Conservation (phyloP, 208 protist genomes). For the Leishmania major region DNA sequence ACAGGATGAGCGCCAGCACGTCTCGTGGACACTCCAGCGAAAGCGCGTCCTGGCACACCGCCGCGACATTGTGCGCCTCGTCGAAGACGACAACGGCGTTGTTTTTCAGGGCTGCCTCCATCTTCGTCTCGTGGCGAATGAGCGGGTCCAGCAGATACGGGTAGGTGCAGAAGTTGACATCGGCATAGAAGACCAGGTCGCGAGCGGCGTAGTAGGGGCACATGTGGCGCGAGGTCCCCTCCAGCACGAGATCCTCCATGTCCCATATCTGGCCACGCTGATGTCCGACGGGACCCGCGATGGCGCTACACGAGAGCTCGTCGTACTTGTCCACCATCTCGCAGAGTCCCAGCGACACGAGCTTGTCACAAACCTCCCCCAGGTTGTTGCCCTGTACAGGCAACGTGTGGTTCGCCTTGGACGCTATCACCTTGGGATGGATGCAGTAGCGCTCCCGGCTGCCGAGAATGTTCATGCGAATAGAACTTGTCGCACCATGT, state of each 20-base stretch:
- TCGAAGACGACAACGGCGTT: conserved; percentile 95
- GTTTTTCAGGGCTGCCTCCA: conserved; percentile 70
- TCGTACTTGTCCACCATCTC: conserved; percentile 61
- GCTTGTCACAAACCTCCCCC: conserved; percentile 83
- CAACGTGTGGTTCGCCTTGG: conserved; percentile 52
- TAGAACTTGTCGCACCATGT: conserved; percentile 26
- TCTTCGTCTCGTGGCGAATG: conserved; percentile 88
- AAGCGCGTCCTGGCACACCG: conserved; percentile 74
- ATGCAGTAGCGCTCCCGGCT: conserved; percentile 96
- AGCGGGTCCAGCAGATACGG: conserved; percentile 97
- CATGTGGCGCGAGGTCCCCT: conserved; percentile 53
- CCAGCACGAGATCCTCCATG: conserved; percentile 93
- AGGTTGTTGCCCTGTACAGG: conserved; percentile 80
- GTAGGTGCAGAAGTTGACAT: conserved; percentile 97
- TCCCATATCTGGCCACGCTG: conserved; percentile 64
- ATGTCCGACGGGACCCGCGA: conserved; percentile 39
- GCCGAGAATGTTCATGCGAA: conserved; percentile 93
- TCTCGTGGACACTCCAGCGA: conserved; percentile 45
- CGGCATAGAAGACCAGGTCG: conserved; percentile 77
- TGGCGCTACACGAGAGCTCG: conserved; percentile 55
- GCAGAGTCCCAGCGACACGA: conserved; percentile 71
- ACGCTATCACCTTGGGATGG: conserved; percentile 63
- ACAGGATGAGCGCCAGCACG: conserved; percentile 45
- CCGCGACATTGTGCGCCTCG: conserved; percentile 95
- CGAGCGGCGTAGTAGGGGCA: conserved; percentile 96